Conservation (phyloP, 2,329 filamentous ascomycete species). For the Cladorrhinum sp. region DNA sequence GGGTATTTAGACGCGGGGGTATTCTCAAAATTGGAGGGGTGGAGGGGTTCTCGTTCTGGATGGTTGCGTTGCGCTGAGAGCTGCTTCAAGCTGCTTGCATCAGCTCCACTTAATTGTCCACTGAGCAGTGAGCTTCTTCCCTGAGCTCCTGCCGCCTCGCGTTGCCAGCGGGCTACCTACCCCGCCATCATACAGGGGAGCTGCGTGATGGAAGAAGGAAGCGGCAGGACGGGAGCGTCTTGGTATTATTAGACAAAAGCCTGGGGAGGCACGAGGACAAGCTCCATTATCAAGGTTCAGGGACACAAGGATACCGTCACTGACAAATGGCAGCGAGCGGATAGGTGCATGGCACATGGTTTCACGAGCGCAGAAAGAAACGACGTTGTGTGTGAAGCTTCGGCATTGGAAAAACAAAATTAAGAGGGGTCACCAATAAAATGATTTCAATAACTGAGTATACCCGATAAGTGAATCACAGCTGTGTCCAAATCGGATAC, state of each 20-base stretch:
- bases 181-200: background rate
- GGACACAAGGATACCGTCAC: background rate
- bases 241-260: background rate
- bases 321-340: background rate
- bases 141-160: background rate
- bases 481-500: background rate
- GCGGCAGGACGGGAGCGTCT: background rate
- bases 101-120: background rate
- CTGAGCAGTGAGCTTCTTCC: background rate
- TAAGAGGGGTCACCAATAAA: background rate
- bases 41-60: background rate
- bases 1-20: background rate
- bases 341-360: conserved; percentile 4
- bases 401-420: background rate
- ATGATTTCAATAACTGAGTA: background rate
- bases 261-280: background rate
- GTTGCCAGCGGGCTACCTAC: background rate
- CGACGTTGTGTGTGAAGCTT: background rate
- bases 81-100: background rate
- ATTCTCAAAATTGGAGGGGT: background rate
- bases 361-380: background rate
- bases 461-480: background rate
- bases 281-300: too few species aligned
- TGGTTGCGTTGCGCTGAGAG: background rate
- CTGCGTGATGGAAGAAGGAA: background rate